A percentile compares a stretch with the other conserved stretches of the same genome.
Conservation (phyloP, 106 monocot genomes). For the Platanthera zijinensis region DNA sequence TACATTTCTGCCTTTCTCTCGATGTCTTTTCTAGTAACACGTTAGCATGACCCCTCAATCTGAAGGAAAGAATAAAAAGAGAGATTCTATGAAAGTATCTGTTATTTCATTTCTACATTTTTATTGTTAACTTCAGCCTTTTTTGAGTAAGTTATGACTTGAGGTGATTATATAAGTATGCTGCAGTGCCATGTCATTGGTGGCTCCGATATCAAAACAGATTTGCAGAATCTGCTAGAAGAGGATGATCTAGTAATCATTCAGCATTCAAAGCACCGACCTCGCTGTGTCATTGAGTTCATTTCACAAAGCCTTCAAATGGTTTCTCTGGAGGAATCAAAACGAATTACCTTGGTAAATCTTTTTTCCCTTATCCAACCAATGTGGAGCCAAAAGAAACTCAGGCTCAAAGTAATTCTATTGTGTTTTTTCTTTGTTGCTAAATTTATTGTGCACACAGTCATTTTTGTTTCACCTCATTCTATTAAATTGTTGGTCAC, state of each 20-base stretch:
- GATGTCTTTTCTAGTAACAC: too few relatives aligned
- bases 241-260: slow-evolving; percentile 72
- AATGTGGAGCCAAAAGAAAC: background rate
- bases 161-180: slow-evolving; percentile 5
- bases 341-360: slow-evolving; percentile 54
- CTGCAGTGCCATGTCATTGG: slow-evolving; percentile 81
- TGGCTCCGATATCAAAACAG: slow-evolving; percentile 46
- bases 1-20: too few relatives aligned
- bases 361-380: background rate
- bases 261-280: slow-evolving; percentile 65
- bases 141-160: background rate
- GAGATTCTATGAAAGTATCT: background rate
- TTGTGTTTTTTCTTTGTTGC: background rate
- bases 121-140: background rate
- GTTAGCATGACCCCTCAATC: background rate
- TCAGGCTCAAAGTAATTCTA: background rate
- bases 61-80: background rate
- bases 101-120: background rate
- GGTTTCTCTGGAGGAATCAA: slow-evolving; percentile 62
- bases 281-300: slow-evolving; percentile 84
- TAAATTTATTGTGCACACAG: background rate
- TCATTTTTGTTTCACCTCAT: background rate
- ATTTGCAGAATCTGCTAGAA: slow-evolving; percentile 70
- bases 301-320: slow-evolving; percentile 72
- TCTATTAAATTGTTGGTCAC: background rate